Conservation (phyloP, 225 moss, liverwort and hornwort genomes). For the Marchantia polymorpha region DNA sequence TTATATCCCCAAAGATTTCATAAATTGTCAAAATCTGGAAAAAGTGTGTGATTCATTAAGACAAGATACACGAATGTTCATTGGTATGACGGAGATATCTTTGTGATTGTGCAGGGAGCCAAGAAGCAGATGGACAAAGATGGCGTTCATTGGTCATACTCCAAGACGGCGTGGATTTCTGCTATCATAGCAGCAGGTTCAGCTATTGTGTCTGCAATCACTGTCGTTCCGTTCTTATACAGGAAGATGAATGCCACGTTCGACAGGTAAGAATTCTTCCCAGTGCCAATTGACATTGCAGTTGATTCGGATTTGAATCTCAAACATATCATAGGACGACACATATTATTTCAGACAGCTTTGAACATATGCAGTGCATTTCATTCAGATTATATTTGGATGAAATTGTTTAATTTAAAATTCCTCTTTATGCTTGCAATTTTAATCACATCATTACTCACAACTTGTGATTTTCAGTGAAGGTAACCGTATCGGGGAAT, state of each 20-base stretch:
- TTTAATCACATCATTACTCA: too few relatives aligned
- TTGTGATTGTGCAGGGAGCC: conserved; percentile 16
- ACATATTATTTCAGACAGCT: neutral
- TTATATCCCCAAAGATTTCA: neutral
- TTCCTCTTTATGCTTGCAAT: too few relatives aligned
- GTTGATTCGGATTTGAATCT: neutral
- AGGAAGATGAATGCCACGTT: conserved; percentile 25
- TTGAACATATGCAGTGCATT: too few relatives aligned
- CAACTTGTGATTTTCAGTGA: neutral
- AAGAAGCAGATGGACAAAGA: conserved; percentile 30
- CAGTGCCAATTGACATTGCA: neutral
- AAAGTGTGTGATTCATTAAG: too few relatives aligned
- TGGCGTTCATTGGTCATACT: conserved; percentile 28
- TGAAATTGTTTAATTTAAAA: too few relatives aligned
- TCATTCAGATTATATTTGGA: too few relatives aligned
- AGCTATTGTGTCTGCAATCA: conserved; percentile 13
- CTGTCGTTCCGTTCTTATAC: conserved; percentile 24
- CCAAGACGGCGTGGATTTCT: conserved; percentile 32
- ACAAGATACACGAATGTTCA: too few relatives aligned
- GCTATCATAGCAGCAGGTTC: conserved; percentile 7
- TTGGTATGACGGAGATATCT: neutral
- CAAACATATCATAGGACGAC: neutral
- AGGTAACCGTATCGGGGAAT: conserved; percentile 13
- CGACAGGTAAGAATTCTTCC: conserved; percentile 24
- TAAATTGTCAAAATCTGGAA: too few relatives aligned